Evolutionary conservation across 441 rosid genomes (phyloP), one percentile per base, ranked within the genome.

Genomic region (Erysimum pusillum): DNA sequence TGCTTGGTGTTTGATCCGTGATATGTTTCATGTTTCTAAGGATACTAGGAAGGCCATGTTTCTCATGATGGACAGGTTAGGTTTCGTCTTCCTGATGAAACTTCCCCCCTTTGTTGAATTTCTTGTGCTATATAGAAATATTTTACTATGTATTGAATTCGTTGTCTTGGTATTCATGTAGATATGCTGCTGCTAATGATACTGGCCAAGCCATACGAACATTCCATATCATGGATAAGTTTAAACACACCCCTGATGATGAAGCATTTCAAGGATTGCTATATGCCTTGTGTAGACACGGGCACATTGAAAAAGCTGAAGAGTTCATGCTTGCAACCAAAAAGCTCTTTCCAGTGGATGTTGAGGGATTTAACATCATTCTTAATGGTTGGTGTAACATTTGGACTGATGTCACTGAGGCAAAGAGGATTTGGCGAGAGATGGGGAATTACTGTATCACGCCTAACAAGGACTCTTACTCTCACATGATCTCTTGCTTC

Each of bases 351-450:
- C 96, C 97, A 0, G 32, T 94, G 74, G 85, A 78, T 25, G 79
- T 85, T 25, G 83, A 82, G 9, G 85, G 89, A 53, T 92, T 90
- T 80, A 90, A 92, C 83, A 81, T 94, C 63, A 84, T 90, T 79
- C 91, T 94, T 32, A 81, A 84, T 71, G 97, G 92, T 53, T 92
- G 97, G 97, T 91, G 96, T 77, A 91, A 87, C 69, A 73, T 88
- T 57, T 82, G 73, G 71, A 80, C 84, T 9, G 91, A 92, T 62
- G 79, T 87, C 57, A 69, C 83, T 22, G 97, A 94, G 85, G 97
- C 97, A 25, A 94, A 92, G 87, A 86, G 97, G 82, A 60, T 92
- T 69, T 92, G 97, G 97, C 83, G 90, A 78, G 92, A 88, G 83
- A 91, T 91, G 97, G 87, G 91, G 22, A 79, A 77, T 46, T 84